Conservation (phyloP, 345 rosid genomes). For the Cardamine chenopodiifolia region DNA sequence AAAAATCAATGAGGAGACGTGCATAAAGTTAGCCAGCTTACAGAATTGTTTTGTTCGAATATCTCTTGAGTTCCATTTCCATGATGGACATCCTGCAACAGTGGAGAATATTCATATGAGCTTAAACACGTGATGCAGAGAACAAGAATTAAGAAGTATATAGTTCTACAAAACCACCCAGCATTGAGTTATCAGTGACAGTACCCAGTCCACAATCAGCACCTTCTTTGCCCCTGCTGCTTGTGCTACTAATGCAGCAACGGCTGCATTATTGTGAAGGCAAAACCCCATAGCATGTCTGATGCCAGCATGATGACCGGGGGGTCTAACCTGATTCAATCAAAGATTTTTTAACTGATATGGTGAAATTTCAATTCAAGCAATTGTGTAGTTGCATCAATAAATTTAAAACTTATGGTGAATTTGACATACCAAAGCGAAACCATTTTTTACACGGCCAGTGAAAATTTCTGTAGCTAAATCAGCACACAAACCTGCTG, state of each 20-base stretch:
- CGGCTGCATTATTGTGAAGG: conserved; percentile 98
- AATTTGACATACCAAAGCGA: conserved; percentile 78
- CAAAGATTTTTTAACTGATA: not conserved
- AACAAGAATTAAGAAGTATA: not conserved
- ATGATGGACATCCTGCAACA: conserved; percentile 94
- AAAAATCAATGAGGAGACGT: not conserved
- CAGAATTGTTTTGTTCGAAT: conserved; percentile 82
- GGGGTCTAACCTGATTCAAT: conserved; percentile 83
- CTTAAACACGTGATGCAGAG: not conserved
- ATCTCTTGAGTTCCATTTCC: conserved; percentile 99
- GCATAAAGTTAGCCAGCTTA: conserved; percentile 47
- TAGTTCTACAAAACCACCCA: conserved; percentile 28
- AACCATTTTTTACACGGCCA: conserved; percentile 83
- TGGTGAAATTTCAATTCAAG: not conserved
- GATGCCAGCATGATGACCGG: conserved; percentile 99
- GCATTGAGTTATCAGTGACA: conserved; percentile 37
- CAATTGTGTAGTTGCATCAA: not conserved
- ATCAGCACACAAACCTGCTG: conserved; percentile 96
- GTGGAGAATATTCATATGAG: conserved; percentile 13
- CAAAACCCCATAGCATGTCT: conserved; percentile 96
- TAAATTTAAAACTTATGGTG: not conserved
- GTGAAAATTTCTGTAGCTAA: conserved; percentile 81
- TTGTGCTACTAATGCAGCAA: conserved; percentile 91
- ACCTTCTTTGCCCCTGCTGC: conserved; percentile 92
- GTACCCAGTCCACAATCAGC: conserved; percentile 95